Conservation (phyloP, 495 filamentous ascomycete genomes). For the Neurospora sp. region DNA sequence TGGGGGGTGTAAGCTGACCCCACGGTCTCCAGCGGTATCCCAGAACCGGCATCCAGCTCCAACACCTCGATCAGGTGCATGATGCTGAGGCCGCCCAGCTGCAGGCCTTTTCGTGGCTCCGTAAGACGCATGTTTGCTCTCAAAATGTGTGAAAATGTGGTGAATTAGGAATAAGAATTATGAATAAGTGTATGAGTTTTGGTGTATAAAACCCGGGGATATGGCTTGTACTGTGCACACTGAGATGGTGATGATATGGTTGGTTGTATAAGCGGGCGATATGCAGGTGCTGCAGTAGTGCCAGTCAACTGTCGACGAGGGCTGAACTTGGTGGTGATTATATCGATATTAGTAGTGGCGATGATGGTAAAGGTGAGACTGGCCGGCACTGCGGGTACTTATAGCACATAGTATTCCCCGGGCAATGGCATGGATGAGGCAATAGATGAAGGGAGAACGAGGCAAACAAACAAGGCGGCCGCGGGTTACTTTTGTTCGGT, state of each 20-base stretch:
- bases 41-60: slow-evolving; percentile 2
- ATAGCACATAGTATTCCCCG: neutral
- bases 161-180: neutral
- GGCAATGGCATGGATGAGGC: neutral
- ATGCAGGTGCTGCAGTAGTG: neutral
- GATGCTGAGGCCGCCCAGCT: neutral
- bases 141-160: neutral
- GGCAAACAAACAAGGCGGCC: neutral
- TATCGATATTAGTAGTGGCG: neutral
- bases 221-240: neutral
- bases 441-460: neutral
- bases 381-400: neutral
- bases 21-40: neutral
- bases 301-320: neutral
- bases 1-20: neutral
- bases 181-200: neutral
- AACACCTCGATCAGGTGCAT: slow-evolving; percentile 3
- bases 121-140: neutral
- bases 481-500: neutral
- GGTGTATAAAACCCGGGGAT: neutral
- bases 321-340: neutral
- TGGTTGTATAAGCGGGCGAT: neutral
- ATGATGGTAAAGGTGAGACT: neutral
- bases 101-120: neutral
- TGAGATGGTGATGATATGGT: neutral